phyloP scores from a whole-genome alignment of 495 filamentous ascomycete genomes.

The Bombardia bombarda region DNA sequence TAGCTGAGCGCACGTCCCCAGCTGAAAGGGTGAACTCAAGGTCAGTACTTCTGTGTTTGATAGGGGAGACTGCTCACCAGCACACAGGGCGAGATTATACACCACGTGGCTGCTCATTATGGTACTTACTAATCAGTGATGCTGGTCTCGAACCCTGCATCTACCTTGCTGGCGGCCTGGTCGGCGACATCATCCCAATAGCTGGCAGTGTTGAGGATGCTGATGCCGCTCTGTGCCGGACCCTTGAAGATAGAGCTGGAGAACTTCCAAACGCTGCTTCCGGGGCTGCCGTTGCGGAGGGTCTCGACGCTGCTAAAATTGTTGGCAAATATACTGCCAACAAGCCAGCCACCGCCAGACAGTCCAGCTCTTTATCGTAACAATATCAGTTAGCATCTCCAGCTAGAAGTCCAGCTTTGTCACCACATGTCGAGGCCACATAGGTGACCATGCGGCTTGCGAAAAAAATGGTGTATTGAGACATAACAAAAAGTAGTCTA shows the following conservation, averaged over 20 bases:
- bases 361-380: conserved; percentile 50
- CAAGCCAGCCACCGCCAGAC: conserved; percentile 82
- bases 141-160: conserved; percentile 66
- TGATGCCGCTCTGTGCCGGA: conserved; percentile 28
- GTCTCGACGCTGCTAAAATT: conserved; percentile 72
- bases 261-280: conserved; percentile 64
- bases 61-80: too few relatives aligned
- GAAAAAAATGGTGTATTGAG: too few relatives aligned
- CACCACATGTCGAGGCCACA: too few relatives aligned
- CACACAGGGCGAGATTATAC: too few relatives aligned
- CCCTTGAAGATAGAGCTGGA: conserved; percentile 62
- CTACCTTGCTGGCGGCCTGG: conserved; percentile 55
- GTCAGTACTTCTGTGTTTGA: neutral
- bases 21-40: neutral
- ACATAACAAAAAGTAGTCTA: too few relatives aligned
- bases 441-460: too few relatives aligned
- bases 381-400: too few relatives aligned
- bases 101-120: too few relatives aligned
- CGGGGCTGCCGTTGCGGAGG: conserved; percentile 50
- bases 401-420: too few relatives aligned
- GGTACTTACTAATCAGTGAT: conserved; percentile 70
- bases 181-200: conserved; percentile 62
- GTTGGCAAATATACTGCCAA: conserved; percentile 79
- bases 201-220: conserved; percentile 33
- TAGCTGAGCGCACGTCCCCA: conserved; percentile 76